These are phyloP conservation scores for Phytopythium montanum DNA, from an alignment of 352 stramenopile genomes.

Conservation along the genomic window DNA sequence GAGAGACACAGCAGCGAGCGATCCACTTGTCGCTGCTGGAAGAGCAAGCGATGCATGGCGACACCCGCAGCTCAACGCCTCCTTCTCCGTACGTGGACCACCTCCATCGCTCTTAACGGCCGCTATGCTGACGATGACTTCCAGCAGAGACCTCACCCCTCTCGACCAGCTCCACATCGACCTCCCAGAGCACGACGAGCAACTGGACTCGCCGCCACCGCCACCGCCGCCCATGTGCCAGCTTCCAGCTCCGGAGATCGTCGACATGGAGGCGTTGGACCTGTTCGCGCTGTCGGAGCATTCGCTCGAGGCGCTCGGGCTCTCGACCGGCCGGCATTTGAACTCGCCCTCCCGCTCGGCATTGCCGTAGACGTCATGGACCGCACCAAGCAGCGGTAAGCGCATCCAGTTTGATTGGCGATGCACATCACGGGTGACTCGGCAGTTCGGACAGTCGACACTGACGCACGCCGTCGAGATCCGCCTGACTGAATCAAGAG, in stretches of 20 bases:
- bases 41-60: conserved; percentile 11
- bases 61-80: too few species aligned
- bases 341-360: too few species aligned
- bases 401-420: not conserved
- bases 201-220: not conserved
- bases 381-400: not conserved
- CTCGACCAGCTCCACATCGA: not conserved
- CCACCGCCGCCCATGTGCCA: not conserved
- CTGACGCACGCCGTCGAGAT: too few species aligned
- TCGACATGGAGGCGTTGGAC: conserved; percentile 19
- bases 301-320: conserved; percentile 6
- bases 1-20: conserved; percentile 53
- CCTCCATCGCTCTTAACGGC: not conserved
- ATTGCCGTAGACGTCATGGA: too few species aligned
- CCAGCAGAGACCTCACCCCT: not conserved
- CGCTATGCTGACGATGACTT: not conserved
- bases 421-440: not conserved
- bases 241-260: conserved; percentile 10
- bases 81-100: not conserved
- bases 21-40: conserved; percentile 51
- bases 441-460: not conserved
- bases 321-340: not conserved
- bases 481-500: not conserved
- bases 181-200: not conserved
- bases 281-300: conserved; percentile 27